Evolutionary conservation across 2,329 filamentous ascomycete species (phyloP).

Genomic region (Aureobasidium sp.): DNA sequence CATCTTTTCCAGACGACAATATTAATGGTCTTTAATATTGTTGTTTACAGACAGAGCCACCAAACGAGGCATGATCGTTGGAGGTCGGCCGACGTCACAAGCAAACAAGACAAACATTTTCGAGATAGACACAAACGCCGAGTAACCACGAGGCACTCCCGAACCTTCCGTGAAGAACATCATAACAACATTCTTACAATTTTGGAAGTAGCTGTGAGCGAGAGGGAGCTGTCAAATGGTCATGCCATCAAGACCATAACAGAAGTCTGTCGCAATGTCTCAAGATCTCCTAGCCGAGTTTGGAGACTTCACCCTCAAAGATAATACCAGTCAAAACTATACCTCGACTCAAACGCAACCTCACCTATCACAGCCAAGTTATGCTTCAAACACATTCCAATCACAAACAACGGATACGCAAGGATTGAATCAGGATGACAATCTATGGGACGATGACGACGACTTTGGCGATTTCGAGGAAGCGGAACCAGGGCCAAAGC

Average conservation of each 20-base stretch:
- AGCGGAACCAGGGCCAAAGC: conserved; percentile 7
- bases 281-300: conserved; percentile 48
- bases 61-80: conserved; percentile 2
- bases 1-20: conserved; percentile 16
- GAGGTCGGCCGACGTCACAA: conserved; percentile 1
- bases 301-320: conserved; percentile 19
- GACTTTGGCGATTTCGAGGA: conserved; percentile 28
- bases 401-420: not conserved
- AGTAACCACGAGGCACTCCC: not conserved
- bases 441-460: conserved; percentile 20
- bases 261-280: conserved; percentile 34
- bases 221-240: no score
- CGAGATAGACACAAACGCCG: not conserved
- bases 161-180: not conserved
- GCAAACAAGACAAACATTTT: conserved; percentile 9
- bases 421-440: conserved; percentile 19
- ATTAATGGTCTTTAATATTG: not conserved
- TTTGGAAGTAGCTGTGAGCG: not conserved
- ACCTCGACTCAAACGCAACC: conserved; percentile 5
- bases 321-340: conserved; percentile 12
- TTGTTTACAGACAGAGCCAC: not conserved
- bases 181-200: not conserved
- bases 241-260: not conserved
- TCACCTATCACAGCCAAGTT: conserved; percentile 13
- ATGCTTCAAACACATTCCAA: conserved; percentile 4